phyloP scores from a whole-genome alignment of 2,329 filamentous ascomycete genomes.

The Hymenoscyphus scutula region DNA sequence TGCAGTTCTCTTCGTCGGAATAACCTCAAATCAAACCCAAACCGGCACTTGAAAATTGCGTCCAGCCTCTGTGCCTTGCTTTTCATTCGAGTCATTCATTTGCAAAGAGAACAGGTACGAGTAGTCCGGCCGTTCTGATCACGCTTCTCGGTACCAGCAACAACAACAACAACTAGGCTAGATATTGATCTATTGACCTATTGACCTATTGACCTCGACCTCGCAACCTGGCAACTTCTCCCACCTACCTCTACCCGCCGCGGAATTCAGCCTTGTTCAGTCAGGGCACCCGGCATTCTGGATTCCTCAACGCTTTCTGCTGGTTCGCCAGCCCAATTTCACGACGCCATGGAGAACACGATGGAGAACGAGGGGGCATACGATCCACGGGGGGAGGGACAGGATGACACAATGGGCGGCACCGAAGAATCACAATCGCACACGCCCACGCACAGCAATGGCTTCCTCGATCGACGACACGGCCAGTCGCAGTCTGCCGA shows the following conservation, averaged over 20 bases:
- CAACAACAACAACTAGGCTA: not conserved
- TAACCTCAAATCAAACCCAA: slow-evolving; percentile 28
- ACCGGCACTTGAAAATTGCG: not conserved
- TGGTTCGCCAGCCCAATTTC: slow-evolving; percentile 52
- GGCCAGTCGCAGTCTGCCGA: slow-evolving; percentile 37
- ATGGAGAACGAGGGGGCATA: slow-evolving; percentile 49
- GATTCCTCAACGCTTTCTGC: slow-evolving; percentile 50
- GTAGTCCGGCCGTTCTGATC: not conserved
- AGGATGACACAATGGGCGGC: slow-evolving; percentile 32
- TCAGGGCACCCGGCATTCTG: slow-evolving; percentile 41
- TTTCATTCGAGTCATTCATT: slow-evolving; percentile 2
- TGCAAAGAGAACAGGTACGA: not conserved
- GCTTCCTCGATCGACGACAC: slow-evolving; percentile 27
- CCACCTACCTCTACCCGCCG: slow-evolving; percentile 3
- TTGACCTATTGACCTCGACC: not conserved
- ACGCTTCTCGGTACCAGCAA: slow-evolving; percentile 4
- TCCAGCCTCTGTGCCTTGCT: not conserved
- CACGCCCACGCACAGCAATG: slow-evolving; percentile 31
- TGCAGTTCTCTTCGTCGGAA: slow-evolving; percentile 24
- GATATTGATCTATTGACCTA: not conserved
- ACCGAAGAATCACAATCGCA: slow-evolving; percentile 34
- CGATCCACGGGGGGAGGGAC: slow-evolving; percentile 30
- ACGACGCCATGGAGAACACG: slow-evolving; percentile 48
- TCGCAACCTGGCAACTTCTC: no score
- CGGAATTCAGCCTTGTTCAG: slow-evolving; percentile 14